These are phyloP conservation scores for Eucalyptus grandis DNA, from an alignment of 345 rosid species.

Conservation along the genomic window DNA sequence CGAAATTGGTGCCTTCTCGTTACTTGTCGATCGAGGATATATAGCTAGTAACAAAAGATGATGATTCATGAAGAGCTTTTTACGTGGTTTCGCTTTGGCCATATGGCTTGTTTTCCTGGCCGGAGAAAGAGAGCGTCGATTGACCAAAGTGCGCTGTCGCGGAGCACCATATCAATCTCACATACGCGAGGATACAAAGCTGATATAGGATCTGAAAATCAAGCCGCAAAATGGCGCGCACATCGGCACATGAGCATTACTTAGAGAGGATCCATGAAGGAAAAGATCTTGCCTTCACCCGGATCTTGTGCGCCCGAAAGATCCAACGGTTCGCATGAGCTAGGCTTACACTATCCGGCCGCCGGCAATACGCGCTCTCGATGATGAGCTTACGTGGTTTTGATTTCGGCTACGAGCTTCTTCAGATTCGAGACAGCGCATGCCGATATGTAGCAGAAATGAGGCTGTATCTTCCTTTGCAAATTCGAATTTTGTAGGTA, in stretches of 20 bases:
- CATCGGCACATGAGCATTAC: not conserved
- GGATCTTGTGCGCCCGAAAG: not conserved
- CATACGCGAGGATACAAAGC: not conserved
- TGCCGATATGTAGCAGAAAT: not conserved
- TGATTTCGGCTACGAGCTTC: not conserved
- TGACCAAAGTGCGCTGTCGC: not conserved
- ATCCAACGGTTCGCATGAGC: not conserved
- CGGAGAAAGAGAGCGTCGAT: not conserved
- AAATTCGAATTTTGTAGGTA: not conserved
- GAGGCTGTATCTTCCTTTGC: not conserved
- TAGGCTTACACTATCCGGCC: not conserved
- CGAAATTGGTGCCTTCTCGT: not conserved
- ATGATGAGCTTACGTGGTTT: not conserved
- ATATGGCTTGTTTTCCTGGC: not conserved
- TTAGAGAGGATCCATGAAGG: not conserved
- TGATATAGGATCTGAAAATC: not conserved
- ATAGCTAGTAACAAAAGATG: not conserved
- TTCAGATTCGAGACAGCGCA: not conserved
- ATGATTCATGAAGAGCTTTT: not conserved
- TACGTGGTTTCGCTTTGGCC: not conserved
- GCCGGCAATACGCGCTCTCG: not conserved
- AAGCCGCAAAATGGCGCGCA: not conserved
- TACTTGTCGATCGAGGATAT: not conserved
- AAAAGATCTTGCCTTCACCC: not conserved
- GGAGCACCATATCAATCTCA: not conserved